phyloP scores from a whole-genome alignment of 2,329 filamentous ascomycete species.

The Sporothrix schenckii region DNA sequence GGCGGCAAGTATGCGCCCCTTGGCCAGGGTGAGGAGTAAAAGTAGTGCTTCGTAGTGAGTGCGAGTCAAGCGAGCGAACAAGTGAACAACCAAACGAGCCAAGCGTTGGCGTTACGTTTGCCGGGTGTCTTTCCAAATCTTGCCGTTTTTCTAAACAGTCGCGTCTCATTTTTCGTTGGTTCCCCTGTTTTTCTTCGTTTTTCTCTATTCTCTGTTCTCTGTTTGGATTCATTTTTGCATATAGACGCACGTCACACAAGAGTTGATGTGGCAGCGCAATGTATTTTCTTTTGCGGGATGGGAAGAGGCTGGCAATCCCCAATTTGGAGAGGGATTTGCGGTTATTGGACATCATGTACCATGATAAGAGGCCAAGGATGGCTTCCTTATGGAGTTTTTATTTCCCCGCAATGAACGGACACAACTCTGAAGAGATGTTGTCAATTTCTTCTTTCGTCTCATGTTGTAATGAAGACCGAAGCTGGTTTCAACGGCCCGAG shows the following conservation, averaged over 20 bases:
- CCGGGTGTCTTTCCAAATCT: constrained; percentile 23
- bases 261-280: constrained; percentile 8
- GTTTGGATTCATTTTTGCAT: background rate
- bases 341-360: background rate
- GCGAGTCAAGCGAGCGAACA: constrained; percentile 2
- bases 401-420: background rate
- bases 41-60: background rate
- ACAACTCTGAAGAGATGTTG: background rate
- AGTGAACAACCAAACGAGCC: constrained; percentile 4
- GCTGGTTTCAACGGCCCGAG: background rate
- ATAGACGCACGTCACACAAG: constrained; percentile 24
- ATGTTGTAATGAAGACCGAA: background rate
- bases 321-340: background rate
- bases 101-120: constrained; percentile 17
- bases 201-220: background rate
- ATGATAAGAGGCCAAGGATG: constrained; percentile 19
- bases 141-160: background rate
- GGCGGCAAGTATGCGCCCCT: constrained; percentile 48
- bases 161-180: background rate
- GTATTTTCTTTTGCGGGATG: background rate
- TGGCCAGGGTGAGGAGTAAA: constrained; percentile 47
- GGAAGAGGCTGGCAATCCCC: background rate
- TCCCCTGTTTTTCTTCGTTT: background rate
- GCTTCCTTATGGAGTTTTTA: background rate
- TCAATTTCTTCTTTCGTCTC: background rate